Evolutionary conservation across 176 grass and related monocot genomes (phyloP).

Genomic region (Panicum miliaceum): DNA sequence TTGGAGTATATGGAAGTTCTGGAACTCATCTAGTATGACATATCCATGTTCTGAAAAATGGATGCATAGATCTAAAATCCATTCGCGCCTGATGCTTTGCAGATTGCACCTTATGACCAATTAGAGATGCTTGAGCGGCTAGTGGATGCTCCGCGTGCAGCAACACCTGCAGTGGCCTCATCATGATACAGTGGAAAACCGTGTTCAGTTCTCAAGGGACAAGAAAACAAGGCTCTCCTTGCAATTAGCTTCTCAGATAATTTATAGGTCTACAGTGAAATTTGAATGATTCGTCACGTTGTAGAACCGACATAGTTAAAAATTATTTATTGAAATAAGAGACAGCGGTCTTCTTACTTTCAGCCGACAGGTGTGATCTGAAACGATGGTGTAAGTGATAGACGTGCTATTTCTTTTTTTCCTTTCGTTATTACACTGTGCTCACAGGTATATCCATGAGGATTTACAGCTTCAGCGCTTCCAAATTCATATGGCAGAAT

Average conservation of each 20-base stretch:
- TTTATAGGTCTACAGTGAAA: slow-evolving; percentile 26
- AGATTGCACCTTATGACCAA: slow-evolving; percentile 99
- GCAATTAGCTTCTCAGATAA: slow-evolving; percentile 6
- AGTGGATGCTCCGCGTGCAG: slow-evolving; percentile 62
- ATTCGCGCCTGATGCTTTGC: slow-evolving; percentile 43
- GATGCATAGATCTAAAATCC: slow-evolving; percentile 34
- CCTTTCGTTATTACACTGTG: background rate
- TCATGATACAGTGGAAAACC: slow-evolving; percentile 42
- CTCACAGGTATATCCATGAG: background rate
- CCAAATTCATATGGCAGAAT: background rate
- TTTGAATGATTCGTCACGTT: slow-evolving; percentile 31
- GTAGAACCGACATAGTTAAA: slow-evolving; percentile 17
- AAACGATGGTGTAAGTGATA: background rate
- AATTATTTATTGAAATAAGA: slow-evolving; percentile 22
- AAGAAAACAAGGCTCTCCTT: slow-evolving; percentile 13
- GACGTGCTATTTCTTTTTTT: background rate
- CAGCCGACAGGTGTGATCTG: background rate
- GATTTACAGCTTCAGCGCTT: background rate
- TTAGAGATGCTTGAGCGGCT: slow-evolving; percentile 88
- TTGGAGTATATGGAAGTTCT: background rate
- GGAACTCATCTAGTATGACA: background rate
- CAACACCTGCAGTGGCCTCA: slow-evolving; percentile 40
- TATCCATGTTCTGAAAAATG: slow-evolving; percentile 6
- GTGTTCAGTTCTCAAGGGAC: slow-evolving; percentile 32
- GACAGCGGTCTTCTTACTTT: background rate